Base-by-base conservation (phyloP, 371 early-diverging fungal species). In the Circinella minor region DNA sequence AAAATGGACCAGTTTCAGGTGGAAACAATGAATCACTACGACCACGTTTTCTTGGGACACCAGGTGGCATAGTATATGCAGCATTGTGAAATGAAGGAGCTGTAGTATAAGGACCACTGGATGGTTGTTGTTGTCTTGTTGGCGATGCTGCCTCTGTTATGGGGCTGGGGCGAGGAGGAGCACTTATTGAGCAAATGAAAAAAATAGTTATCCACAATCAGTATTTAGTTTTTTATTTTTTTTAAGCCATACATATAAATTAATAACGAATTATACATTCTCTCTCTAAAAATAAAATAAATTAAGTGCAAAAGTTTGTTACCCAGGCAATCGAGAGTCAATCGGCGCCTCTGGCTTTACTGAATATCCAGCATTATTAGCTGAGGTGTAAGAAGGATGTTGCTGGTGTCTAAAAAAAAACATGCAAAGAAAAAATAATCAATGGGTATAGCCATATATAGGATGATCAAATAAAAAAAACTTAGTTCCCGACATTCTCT, bases 1-100 rank as follows among this genome's bases (percentile, higher is more conserved):
- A 91, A 73, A 87, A 86, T 15, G 91, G 90, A 49, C 89, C 81
- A 15, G 77, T 73, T 62, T 85, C 83, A 55, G 75, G 70, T 11
- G 78, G 71, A 61, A 79, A 82, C 10, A 82, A 64, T 20, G 68
- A 48, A 59, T 73, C 80, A 68, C 67, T 68, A n/a, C 65, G 60
- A 17, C 69, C 72, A 34, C 72, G 68, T 63, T 60, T 20, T 43
- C 70, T 61, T 15, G 57, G 43, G 10, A 37, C 65, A 48, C n/a
- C 48, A 13, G 54, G 34, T 10, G 37, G 14, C 37, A 54, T 54
- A 36, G 9, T 43, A 43, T 43, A 18, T 6, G 57, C 36, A 9
- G 70, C 65, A 17, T 18, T 20, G 14, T 46, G 47, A n/a, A 47
- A 47, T 34, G 63, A 46, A 14, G 63, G 63, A 5, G 63, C 10